Percentiles rank a stretch among this genome's conserved stretches.
Evolutionary conservation across 129 eudicot species (phyloP).

Genomic region (Centaurea solstitialis): DNA sequence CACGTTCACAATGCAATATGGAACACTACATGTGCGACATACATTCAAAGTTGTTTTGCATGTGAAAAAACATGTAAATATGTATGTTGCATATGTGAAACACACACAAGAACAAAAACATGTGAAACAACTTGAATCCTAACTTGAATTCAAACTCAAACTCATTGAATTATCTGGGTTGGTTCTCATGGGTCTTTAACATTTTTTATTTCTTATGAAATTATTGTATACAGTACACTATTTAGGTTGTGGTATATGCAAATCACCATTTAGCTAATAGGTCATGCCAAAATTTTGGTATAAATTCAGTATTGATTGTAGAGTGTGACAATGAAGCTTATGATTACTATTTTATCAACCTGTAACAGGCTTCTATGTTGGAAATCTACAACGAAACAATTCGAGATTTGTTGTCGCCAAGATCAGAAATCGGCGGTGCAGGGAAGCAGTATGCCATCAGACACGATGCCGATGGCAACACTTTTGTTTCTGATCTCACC

Average conservation of each 20-base stretch:
- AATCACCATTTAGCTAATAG: neutral
- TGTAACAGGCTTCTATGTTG: slow-evolving; percentile 62
- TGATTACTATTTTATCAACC: neutral
- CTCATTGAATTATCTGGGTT: neutral
- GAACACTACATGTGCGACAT: no score
- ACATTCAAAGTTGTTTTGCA: no score
- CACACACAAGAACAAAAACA: neutral
- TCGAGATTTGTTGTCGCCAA: slow-evolving; percentile 51
- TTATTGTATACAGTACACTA: no score
- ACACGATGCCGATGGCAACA: slow-evolving; percentile 67
- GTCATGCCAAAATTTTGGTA: no score
- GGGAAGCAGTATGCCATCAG: slow-evolving; percentile 54
- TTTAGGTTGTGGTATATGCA: neutral
- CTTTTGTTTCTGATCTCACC: slow-evolving; percentile 63
- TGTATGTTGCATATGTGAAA: neutral
- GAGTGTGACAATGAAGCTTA: neutral
- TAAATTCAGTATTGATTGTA: neutral
- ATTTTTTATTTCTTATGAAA: no score
- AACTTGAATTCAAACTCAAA: no score
- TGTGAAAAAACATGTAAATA: no score
- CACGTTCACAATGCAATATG: no score
- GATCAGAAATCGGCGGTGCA: slow-evolving; percentile 39
- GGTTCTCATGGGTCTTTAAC: neutral
- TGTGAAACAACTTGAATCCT: neutral
- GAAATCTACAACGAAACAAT: slow-evolving; percentile 72